Evolutionary conservation across 768 basidiomycete genomes (phyloP).

Genomic region (Multifurca ochricompacta): DNA sequence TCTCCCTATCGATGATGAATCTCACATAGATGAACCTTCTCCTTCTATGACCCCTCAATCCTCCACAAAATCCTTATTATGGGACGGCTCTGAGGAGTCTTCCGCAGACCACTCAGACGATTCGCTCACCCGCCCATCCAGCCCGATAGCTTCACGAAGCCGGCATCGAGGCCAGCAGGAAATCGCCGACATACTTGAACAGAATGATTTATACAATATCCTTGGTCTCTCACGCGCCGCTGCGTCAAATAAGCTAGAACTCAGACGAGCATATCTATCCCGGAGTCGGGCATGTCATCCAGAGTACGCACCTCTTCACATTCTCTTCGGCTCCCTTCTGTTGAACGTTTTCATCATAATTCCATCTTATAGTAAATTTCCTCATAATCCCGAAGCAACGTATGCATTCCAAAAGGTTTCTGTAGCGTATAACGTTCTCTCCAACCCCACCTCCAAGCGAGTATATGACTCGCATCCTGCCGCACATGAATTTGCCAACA

Average conservation of each 20-base stretch:
- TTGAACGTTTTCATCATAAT: not conserved
- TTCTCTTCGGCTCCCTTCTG: not conserved
- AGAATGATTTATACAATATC: slow-evolving; percentile 64
- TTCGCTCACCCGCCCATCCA: slow-evolving; percentile 4
- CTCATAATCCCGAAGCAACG: slow-evolving; percentile 66
- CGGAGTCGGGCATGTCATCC: slow-evolving; percentile 77
- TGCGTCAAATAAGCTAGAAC: slow-evolving; percentile 48
- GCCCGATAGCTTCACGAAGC: slow-evolving; percentile 14
- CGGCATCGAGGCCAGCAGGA: slow-evolving; percentile 24
- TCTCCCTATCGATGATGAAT: slow-evolving; percentile 52
- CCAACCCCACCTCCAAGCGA: slow-evolving; percentile 59
- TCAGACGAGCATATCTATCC: slow-evolving; percentile 68
- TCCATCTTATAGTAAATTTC: slow-evolving; percentile 57
- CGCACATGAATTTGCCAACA: slow-evolving; percentile 40
- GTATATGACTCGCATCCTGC: slow-evolving; percentile 56
- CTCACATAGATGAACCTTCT: slow-evolving; percentile 40
- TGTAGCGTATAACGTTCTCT: slow-evolving; percentile 74
- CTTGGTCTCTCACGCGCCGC: slow-evolving; percentile 52
- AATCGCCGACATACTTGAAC: slow-evolving; percentile 47
- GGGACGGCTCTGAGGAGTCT: slow-evolving; percentile 20
- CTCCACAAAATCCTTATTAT: slow-evolving; percentile 25
- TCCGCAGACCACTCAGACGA: slow-evolving; percentile 22
- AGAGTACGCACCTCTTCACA: slow-evolving; percentile 50
- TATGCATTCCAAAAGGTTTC: slow-evolving; percentile 82
- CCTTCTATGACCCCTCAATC: slow-evolving; percentile 27